Percentiles rank a stretch among this genome's conserved stretches.
phyloP scores from a whole-genome alignment of 2,329 filamentous ascomycete species.

The Trichophaea hybrida region DNA sequence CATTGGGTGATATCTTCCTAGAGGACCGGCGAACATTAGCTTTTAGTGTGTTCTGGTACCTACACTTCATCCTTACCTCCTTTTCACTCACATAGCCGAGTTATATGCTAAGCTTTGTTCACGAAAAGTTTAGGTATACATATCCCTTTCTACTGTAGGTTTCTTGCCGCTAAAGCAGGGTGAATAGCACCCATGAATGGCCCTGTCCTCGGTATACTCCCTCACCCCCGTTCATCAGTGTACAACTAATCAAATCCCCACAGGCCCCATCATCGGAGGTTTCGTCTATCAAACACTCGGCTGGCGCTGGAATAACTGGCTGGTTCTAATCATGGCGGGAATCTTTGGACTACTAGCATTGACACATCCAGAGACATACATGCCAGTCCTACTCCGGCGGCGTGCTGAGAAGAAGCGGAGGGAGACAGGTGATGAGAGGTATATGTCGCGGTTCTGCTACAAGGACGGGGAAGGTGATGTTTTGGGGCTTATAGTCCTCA shows the following conservation, averaged over 20 bases:
- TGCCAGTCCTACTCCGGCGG: constrained; percentile 52
- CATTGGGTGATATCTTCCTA: constrained; percentile 66
- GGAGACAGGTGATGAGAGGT: constrained; percentile 54
- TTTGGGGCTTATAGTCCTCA: constrained; percentile 54
- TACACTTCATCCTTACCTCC: constrained; percentile 46
- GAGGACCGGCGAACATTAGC: constrained; percentile 69
- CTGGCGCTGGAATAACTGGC: constrained; percentile 81
- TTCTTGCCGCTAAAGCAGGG: neutral
- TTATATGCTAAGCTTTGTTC: neutral
- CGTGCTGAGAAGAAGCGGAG: constrained; percentile 51
- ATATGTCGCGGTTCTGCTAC: constrained; percentile 64
- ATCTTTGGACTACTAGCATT: constrained; percentile 45
- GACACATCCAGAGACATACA: constrained; percentile 60
- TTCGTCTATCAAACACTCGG: constrained; percentile 64
- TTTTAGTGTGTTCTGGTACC: constrained; percentile 45
- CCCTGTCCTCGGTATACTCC: constrained; percentile 30
- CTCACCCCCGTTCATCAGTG: constrained; percentile 5
- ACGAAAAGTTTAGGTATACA: constrained; percentile 1
- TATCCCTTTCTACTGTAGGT: neutral
- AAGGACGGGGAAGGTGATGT: constrained; percentile 39
- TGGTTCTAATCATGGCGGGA: constrained; percentile 57
- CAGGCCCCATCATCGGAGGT: constrained; percentile 60
- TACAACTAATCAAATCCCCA: neutral
- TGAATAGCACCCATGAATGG: constrained; percentile 61
- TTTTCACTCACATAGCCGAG: neutral